phyloP scores from a whole-genome alignment of 768 basidiomycete species.

The Calocera viscosa region DNA sequence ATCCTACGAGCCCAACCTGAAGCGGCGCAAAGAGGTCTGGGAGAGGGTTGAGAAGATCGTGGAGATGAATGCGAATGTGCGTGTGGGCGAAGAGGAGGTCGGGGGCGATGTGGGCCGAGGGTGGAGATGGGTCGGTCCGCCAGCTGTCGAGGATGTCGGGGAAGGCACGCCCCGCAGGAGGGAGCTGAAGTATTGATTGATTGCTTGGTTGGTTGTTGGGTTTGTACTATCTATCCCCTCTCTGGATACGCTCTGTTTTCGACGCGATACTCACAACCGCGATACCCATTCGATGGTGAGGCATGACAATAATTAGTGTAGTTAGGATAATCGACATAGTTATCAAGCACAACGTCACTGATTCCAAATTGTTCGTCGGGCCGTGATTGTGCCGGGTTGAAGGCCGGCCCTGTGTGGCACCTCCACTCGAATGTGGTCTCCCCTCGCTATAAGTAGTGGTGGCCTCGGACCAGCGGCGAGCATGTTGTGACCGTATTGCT shows the following conservation, averaged over 20 bases:
- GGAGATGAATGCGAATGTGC: constrained; percentile 82
- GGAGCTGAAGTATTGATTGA: background rate
- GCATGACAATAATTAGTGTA: background rate
- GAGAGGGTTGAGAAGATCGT: constrained; percentile 70
- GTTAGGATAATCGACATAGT: background rate
- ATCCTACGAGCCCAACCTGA: constrained; percentile 65
- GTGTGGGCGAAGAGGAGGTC: constrained; percentile 71
- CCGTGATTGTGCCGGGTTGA: background rate
- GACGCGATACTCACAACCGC: background rate
- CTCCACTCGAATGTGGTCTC: background rate
- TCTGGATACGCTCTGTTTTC: background rate
- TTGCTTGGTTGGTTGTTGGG: background rate
- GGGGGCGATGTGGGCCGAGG: constrained; percentile 82
- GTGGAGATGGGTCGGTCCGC: constrained; percentile 73
- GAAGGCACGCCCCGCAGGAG: background rate
- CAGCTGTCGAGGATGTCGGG: background rate
- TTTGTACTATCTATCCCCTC: background rate
- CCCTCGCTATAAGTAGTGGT: background rate
- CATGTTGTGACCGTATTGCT: background rate
- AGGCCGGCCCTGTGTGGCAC: background rate
- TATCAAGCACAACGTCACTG: background rate
- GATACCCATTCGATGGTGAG: background rate
- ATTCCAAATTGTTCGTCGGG: background rate
- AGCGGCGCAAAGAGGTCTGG: constrained; percentile 59
- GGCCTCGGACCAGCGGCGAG: background rate